Percentiles rank a stretch among this genome's conserved stretches.
These are phyloP conservation scores for Scheffersomyces illinoinensis DNA, from an alignment of 1,139 yeast species.

Conservation along the genomic window DNA sequence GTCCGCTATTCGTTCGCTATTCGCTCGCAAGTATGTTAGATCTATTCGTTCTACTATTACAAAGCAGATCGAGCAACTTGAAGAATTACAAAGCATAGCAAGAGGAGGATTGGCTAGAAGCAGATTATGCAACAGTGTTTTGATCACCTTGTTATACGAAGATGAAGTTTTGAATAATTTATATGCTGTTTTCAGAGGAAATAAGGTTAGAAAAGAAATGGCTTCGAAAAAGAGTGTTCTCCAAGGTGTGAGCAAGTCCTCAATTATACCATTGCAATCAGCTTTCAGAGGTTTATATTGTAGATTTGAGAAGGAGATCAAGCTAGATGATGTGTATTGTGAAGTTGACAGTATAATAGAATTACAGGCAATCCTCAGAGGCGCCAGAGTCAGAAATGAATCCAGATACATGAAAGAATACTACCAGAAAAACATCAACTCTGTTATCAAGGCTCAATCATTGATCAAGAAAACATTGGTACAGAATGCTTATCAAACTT, in stretches of 20 bases:
- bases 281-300: conserved; percentile 48
- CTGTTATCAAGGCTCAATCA: conserved; percentile 74
- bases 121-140: conserved; percentile 43
- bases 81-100: conserved; percentile 51
- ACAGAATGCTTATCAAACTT: conserved; percentile 70
- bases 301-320: conserved; percentile 51
- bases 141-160: conserved; percentile 43
- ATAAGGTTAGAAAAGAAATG: conserved; percentile 32
- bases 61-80: conserved; percentile 12
- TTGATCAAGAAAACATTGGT: conserved; percentile 67
- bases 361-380: conserved; percentile 56
- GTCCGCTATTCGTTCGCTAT: conserved; percentile 34
- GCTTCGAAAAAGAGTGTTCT: conserved; percentile 22
- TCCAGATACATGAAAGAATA: conserved; percentile 45
- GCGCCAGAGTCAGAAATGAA: conserved; percentile 36
- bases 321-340: conserved; percentile 54
- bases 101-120: conserved; percentile 55
- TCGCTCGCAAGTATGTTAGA: conserved; percentile 21
- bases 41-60: conserved; percentile 17
- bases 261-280: conserved; percentile 34
- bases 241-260: conserved; percentile 17
- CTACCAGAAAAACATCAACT: conserved; percentile 55
- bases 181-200: conserved; percentile 49
- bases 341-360: conserved; percentile 36
- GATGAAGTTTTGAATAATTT: conserved; percentile 39